These are phyloP conservation scores for Brassica cretica DNA, from an alignment of 345 rosid species.

Conservation along the genomic window DNA sequence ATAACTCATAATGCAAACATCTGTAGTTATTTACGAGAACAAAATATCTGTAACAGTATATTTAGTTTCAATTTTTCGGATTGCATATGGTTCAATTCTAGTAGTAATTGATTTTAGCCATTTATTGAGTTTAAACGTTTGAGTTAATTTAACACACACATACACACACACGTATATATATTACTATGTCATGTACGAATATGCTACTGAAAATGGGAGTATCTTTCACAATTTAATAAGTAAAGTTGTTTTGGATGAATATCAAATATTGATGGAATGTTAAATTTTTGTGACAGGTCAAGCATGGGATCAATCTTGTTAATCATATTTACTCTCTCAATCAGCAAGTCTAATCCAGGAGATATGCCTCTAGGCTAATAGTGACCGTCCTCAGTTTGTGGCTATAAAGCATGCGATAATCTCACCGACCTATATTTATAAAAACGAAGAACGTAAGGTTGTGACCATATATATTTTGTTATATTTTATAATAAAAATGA, in stretches of 20 bases:
- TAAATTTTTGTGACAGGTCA: constrained; percentile 57
- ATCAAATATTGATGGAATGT: neutral
- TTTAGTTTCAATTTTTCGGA: neutral
- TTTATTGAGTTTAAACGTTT: neutral
- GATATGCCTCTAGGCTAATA: constrained; percentile 46
- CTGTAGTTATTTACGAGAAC: neutral
- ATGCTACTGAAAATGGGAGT: neutral
- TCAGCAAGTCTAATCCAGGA: constrained; percentile 44
- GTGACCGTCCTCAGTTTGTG: constrained; percentile 22
- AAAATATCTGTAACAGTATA: neutral
- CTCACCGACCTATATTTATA: constrained; percentile 18
- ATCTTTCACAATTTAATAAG: neutral
- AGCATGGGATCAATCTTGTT: constrained; percentile 90
- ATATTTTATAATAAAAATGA: neutral
- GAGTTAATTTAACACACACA: neutral
- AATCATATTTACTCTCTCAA: constrained; percentile 83
- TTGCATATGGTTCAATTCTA: neutral
- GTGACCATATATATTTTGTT: constrained; percentile 4
- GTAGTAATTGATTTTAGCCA: neutral
- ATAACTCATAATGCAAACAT: neutral
- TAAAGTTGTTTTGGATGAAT: constrained; percentile 9
- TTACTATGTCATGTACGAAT: neutral
- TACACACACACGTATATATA: neutral
- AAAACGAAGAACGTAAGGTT: constrained; percentile 23
- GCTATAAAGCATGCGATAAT: constrained; percentile 15